Conservation (phyloP, 768 basidiomycete species). For the Phylloporus arenicola region DNA sequence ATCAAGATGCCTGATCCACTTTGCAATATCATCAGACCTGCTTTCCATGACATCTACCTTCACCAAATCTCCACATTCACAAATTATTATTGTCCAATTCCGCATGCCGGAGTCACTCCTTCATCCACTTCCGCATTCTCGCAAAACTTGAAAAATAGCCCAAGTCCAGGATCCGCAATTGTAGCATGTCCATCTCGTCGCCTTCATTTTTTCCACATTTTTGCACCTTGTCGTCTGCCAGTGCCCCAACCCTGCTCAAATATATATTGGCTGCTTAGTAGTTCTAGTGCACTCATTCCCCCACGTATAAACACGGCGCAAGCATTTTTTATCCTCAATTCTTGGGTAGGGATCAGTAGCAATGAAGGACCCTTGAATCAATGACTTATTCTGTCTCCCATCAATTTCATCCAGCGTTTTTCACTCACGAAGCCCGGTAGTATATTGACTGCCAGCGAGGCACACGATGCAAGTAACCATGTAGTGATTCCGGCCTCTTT, state of each 20-base stretch:
- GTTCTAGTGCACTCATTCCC: slow-evolving; percentile 5
- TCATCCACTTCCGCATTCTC: slow-evolving; percentile 11
- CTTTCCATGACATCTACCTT: slow-evolving; percentile 7
- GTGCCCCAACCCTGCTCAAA: slow-evolving; percentile 14
- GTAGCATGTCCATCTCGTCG: slow-evolving; percentile 24
- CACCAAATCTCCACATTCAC: neutral
- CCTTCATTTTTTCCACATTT: slow-evolving; percentile 3
- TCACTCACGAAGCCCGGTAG: neutral
- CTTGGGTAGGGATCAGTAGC: slow-evolving; percentile 14
- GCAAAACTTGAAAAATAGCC: slow-evolving; percentile 10
- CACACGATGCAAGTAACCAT: slow-evolving; percentile 11
- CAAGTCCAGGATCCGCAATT: slow-evolving; percentile 9
- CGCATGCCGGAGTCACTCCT: slow-evolving; percentile 14
- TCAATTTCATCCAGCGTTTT: neutral
- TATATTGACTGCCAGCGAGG: slow-evolving; percentile 1
- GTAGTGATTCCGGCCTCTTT: slow-evolving; percentile 71
- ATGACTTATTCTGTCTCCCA: slow-evolving; percentile 10
- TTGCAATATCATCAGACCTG: slow-evolving; percentile 2
- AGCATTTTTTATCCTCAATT: slow-evolving; percentile 5
- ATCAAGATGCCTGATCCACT: slow-evolving; percentile 14
- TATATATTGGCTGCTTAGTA: slow-evolving; percentile 23
- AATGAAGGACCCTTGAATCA: slow-evolving; percentile 14
- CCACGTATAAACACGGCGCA: slow-evolving; percentile 11
- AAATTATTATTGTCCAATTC: slow-evolving; percentile 1
- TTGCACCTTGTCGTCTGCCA: slow-evolving; percentile 8